Percentiles rank a stretch among this genome's conserved stretches.
These are phyloP conservation scores for Oryza australiensis DNA, from an alignment of 176 grass and related monocot species.

Conservation along the genomic window DNA sequence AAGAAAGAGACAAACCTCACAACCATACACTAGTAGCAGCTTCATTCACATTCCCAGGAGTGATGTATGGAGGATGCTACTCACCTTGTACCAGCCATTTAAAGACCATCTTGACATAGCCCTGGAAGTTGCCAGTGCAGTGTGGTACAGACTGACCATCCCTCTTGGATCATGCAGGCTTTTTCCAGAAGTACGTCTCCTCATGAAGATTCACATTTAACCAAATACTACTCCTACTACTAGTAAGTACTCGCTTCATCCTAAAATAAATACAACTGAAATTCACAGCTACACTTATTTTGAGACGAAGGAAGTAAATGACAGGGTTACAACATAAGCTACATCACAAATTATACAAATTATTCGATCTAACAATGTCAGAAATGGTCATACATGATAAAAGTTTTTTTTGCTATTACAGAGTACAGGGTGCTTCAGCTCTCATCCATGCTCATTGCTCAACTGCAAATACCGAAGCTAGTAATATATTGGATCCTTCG, in stretches of 20 bases:
- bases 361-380: not conserved
- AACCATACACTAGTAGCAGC: no score
- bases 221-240: no score
- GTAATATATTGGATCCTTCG: constrained; percentile 11
- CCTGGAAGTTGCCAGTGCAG: not conserved
- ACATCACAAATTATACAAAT: not conserved
- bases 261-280: no score
- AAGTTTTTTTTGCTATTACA: not conserved
- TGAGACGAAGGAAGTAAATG: no score
- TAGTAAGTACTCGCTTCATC: no score
- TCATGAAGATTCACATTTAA: not conserved
- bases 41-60: not conserved
- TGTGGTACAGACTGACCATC: not conserved
- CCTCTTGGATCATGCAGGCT: not conserved
- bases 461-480: not conserved
- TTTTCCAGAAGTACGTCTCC: not conserved
- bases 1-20: not conserved
- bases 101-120: not conserved
- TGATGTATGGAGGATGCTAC: not conserved
- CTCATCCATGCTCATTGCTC: not conserved
- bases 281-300: no score
- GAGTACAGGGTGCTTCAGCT: not conserved
- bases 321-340: not conserved
- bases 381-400: not conserved
- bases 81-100: not conserved